Evolutionary conservation across 1,284 basidiomycete genomes (phyloP), one percentile per base, ranked within the genome.

Genomic region (Papiliotrema terrestris): DNA sequence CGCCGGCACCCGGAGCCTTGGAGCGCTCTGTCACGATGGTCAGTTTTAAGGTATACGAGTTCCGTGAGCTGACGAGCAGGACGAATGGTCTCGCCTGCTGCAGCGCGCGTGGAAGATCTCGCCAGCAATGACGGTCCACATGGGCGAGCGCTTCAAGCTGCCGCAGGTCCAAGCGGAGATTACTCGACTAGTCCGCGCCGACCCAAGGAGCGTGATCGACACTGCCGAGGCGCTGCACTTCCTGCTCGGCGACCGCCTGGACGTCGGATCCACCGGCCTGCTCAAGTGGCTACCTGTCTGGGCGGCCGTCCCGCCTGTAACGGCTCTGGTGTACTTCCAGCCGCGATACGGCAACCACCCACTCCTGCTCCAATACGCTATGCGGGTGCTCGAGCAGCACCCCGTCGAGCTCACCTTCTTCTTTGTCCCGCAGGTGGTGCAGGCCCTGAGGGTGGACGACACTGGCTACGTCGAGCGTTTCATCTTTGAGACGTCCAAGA

Each of bases 391-490:
- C 42, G 92, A 95, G 73, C 88, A 96, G 72, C 93, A 98, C 71
- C 91, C 93, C 0, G 90, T 98, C 17, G 87, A 92, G 23, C 75
- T 98, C 45, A 95, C 94, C 0, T 99, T 99, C 83, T 99, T 98
- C 82, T 99, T 97, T 72, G 92, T 99, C 17, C 96, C 96, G 0
- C 96, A 99, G 81, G 86, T 98, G 20, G 96, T 98, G 1, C 96
- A 99, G 73, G 93, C 93, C 2, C 81, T 99, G 19, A 86, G 93
- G 13, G 84, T 87, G 54, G 93, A 97, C 69, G 84, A 86, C 20
- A 81, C 91, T 8, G 94, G 94, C 46, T 98, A 98, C 75, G 92
- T 98, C 26, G 86, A 88, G 61, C 85, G 88, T 26, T 99, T 98
- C 80, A 93, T 98, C 68, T 94, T 94, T 64, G 93, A 98, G 78